phyloP scores from a whole-genome alignment of 1,284 basidiomycete genomes.

The Microbotryum violaceum region DNA sequence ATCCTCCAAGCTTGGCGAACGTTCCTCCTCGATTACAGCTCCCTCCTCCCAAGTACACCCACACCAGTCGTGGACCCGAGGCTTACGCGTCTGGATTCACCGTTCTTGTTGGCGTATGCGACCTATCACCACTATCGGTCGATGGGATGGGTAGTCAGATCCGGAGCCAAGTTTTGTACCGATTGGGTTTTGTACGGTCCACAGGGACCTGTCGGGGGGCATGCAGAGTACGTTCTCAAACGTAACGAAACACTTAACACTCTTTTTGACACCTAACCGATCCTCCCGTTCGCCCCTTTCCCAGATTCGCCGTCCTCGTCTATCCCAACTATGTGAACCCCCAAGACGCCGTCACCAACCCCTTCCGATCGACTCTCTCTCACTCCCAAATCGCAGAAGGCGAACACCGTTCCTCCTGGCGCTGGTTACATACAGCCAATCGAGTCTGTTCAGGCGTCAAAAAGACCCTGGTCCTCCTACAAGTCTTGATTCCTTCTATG shows the following conservation, averaged over 20 bases:
- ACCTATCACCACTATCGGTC: constrained; percentile 93
- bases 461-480: constrained; percentile 88
- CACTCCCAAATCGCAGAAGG: constrained; percentile 1
- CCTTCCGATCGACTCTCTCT: constrained; percentile 50
- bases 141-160: constrained; percentile 95
- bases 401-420: constrained; percentile 51
- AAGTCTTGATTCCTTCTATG: constrained; percentile 74
- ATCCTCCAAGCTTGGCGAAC: constrained; percentile 18
- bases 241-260: no score
- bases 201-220: constrained; percentile 85
- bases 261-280: no score
- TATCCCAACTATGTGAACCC: constrained; percentile 83
- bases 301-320: constrained; percentile 78
- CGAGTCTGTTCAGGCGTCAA: constrained; percentile 95
- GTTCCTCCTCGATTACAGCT: constrained; percentile 13
- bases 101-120: constrained; percentile 83
- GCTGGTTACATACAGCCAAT: constrained; percentile 94
- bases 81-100: constrained; percentile 40
- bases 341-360: constrained; percentile 55
- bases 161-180: constrained; percentile 93
- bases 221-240: constrained; percentile 69
- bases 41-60: constrained; percentile 44
- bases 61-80: constrained; percentile 44
- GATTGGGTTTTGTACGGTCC: constrained; percentile 78
- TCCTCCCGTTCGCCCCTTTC: neutral